A percentile compares a stretch with the other conserved stretches of the same genome.
Evolutionary conservation across 2,329 filamentous ascomycete species (phyloP).

Genomic region (Pseudopyricularia cyperi): DNA sequence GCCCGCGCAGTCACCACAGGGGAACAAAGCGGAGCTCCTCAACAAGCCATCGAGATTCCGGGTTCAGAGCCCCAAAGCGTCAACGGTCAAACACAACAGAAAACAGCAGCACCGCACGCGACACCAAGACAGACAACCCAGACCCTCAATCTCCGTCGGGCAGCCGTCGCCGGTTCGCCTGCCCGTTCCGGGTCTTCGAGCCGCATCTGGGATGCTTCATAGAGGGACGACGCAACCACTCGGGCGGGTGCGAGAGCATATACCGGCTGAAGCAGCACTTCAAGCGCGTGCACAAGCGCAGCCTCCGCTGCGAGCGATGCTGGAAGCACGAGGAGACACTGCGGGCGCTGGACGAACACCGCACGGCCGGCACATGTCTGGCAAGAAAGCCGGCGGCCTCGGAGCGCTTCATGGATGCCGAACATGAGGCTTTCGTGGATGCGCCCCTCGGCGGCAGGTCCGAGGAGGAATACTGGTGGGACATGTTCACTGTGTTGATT

Average conservation of each 20-base stretch:
- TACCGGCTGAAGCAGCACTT: conserved; percentile 3
- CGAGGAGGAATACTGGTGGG: conserved; percentile 3
- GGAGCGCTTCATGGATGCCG: neutral
- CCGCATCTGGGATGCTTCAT: neutral
- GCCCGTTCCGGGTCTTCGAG: neutral
- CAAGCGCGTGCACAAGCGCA: neutral
- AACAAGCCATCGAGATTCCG: neutral
- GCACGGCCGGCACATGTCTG: neutral
- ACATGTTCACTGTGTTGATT: conserved; percentile 1
- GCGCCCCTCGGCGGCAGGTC: neutral
- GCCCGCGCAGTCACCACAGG: neutral
- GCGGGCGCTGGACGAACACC: neutral
- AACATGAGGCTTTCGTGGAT: conserved; percentile 2
- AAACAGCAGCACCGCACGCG: neutral
- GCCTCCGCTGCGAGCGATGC: conserved; percentile 1
- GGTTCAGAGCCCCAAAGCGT: neutral
- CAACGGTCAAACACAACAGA: neutral
- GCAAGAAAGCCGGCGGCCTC: neutral
- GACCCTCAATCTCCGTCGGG: neutral
- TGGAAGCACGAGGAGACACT: neutral
- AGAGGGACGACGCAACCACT: neutral
- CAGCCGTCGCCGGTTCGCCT: neutral
- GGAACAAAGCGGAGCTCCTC: neutral
- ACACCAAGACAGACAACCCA: neutral
- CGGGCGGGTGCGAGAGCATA: neutral